A percentile compares a stretch with the other conserved stretches of the same genome.
phyloP scores from a whole-genome alignment of 1,284 basidiomycete species.

The Calocybe gambosa region DNA sequence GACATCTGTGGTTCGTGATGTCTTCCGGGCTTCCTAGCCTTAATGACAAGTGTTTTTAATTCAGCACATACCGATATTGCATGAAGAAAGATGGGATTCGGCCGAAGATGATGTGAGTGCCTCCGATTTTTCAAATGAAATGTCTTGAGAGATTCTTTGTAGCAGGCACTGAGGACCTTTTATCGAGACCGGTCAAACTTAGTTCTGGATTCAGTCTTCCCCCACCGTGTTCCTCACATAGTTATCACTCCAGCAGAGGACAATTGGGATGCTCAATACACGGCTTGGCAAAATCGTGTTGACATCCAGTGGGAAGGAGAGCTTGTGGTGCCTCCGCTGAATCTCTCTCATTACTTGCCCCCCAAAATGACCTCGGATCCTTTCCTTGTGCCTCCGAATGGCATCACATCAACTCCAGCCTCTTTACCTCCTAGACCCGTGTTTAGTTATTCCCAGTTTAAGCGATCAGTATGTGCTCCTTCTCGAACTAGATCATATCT shows the following conservation, averaged over 20 bases:
- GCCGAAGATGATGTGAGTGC: conserved; percentile 14
- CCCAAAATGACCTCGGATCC: not conserved
- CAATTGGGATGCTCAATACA: conserved; percentile 28
- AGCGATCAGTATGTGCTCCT: conserved; percentile 5
- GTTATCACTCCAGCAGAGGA: conserved; percentile 41
- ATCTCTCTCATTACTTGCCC: conserved; percentile 5
- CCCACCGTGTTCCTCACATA: conserved; percentile 37
- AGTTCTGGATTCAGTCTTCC: conserved; percentile 27
- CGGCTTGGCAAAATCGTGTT: conserved; percentile 28
- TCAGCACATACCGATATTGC: not conserved
- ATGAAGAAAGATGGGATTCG: conserved; percentile 12
- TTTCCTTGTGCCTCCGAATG: not conserved
- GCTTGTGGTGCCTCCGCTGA: conserved; percentile 18
- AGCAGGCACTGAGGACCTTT: conserved; percentile 25
- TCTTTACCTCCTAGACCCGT: not conserved
- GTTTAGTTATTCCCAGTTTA: conserved; percentile 6
- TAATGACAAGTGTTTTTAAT: not conserved
- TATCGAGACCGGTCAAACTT: conserved; percentile 27
- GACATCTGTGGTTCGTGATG: conserved; percentile 3
- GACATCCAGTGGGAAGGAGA: conserved; percentile 23
- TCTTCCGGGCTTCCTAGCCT: not conserved
- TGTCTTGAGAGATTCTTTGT: not conserved
- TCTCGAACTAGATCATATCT: not conserved
- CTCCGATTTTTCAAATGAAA: not conserved
- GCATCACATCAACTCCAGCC: not conserved